These are phyloP conservation scores for Cyberlindnera xylosilytica DNA, from an alignment of 805 yeast genomes.

Conservation along the genomic window DNA sequence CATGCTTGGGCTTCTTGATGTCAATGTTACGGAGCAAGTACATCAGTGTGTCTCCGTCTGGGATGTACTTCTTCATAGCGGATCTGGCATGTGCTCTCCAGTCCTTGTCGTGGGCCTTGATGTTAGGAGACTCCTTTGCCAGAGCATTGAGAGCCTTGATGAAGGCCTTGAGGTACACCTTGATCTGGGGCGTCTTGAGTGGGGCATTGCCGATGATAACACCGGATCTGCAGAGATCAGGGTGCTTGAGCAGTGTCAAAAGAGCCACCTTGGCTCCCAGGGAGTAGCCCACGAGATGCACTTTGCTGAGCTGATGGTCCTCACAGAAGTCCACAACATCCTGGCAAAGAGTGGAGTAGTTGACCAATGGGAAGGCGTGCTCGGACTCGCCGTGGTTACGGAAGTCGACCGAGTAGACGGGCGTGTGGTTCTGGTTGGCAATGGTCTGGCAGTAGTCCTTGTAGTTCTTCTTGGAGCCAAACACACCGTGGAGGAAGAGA, in stretches of 20 bases:
- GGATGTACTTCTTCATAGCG: too few relatives aligned
- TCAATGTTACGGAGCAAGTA: constrained; percentile 38
- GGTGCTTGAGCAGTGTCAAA: constrained; percentile 38
- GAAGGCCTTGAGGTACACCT: constrained; percentile 31
- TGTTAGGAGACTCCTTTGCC: constrained; percentile 23
- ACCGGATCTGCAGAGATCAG: constrained; percentile 35
- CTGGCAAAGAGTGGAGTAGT: constrained; percentile 37
- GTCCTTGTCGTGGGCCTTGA: constrained; percentile 23
- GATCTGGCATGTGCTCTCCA: too few relatives aligned
- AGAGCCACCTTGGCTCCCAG: constrained; percentile 53
- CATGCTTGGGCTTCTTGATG: constrained; percentile 23
- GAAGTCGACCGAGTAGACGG: constrained; percentile 41
- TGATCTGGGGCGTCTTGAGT: constrained; percentile 29
- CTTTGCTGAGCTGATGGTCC: constrained; percentile 28
- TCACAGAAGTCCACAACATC: constrained; percentile 39
- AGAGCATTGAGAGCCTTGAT: constrained; percentile 39
- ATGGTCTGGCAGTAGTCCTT: constrained; percentile 35
- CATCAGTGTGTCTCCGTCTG: constrained; percentile 27
- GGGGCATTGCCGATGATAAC: constrained; percentile 50
- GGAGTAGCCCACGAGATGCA: constrained; percentile 42
- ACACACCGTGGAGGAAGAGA: constrained; percentile 46
- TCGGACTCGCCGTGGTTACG: constrained; percentile 47
- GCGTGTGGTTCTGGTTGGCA: constrained; percentile 29
- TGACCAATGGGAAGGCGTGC: constrained; percentile 39
- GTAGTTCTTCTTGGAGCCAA: constrained; percentile 44